A percentile compares a stretch with the other conserved stretches of the same genome.
These are phyloP conservation scores for Epichloe sibirici DNA, from an alignment of 2,329 filamentous ascomycete genomes.

Conservation along the genomic window DNA sequence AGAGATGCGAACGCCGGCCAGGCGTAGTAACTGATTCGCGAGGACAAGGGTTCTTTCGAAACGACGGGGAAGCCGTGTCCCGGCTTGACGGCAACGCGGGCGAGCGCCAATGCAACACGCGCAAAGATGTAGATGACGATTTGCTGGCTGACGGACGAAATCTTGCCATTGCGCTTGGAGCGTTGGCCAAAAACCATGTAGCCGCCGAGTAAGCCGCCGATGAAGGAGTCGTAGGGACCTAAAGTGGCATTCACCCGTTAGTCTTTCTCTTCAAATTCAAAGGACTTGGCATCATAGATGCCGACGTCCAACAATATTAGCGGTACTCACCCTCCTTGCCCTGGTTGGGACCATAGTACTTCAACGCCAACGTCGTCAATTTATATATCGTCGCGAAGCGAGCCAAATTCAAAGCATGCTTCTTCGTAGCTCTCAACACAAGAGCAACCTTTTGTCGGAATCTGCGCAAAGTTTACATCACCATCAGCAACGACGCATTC, in stretches of 20 bases:
- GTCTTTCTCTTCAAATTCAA: neutral
- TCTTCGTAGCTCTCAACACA: constrained; percentile 74
- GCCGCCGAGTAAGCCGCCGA: constrained; percentile 78
- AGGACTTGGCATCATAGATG: neutral
- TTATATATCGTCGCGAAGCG: constrained; percentile 92
- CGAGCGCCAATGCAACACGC: constrained; percentile 72
- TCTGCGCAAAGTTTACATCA: constrained; percentile 16
- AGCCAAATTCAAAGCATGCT: constrained; percentile 84
- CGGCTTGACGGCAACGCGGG: constrained; percentile 67
- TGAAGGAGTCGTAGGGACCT: constrained; percentile 69
- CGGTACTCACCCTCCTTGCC: constrained; percentile 41
- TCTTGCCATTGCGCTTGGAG: constrained; percentile 49
- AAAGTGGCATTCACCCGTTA: neutral
- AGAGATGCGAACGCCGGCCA: constrained; percentile 89
- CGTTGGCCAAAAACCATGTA: constrained; percentile 79
- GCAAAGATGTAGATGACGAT: constrained; percentile 98
- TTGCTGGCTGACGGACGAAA: constrained; percentile 81
- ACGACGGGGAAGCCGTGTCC: constrained; percentile 37
- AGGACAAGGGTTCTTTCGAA: constrained; percentile 34
- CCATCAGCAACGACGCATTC: neutral
- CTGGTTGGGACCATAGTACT: constrained; percentile 43
- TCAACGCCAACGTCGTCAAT: constrained; percentile 61
- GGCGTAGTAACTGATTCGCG: constrained; percentile 52
- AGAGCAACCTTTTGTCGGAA: constrained; percentile 66
- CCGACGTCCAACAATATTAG: neutral